Conservation (phyloP, 129 eudicot species). For the Apium graveolens region DNA sequence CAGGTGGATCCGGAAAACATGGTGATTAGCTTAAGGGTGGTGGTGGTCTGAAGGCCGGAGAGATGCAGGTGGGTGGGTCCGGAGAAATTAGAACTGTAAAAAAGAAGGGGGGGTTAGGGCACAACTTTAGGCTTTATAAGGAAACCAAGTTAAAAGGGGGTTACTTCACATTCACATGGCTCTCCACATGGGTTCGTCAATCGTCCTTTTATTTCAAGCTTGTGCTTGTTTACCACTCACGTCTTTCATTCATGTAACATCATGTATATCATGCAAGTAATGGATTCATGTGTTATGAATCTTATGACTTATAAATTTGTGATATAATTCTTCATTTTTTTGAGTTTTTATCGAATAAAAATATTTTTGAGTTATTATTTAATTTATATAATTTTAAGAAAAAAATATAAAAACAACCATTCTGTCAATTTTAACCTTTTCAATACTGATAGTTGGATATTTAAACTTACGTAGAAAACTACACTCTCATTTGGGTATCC, state of each 20-base stretch:
- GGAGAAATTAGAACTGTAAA: background rate
- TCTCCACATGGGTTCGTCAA: conserved; percentile 2
- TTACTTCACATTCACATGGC: conserved; percentile 12
- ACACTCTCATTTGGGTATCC: no score
- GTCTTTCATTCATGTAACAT: background rate
- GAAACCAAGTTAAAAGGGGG: background rate
- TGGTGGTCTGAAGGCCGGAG: background rate
- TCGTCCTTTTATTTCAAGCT: background rate
- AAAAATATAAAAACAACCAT: no score
- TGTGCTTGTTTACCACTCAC: background rate
- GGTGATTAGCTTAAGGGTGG: background rate
- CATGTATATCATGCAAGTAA: background rate
- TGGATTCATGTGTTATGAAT: no score
- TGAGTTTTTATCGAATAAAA: no score
- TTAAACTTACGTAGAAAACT: no score
- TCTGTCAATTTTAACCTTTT: no score
- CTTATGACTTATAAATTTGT: no score
- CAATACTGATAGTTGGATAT: no score
- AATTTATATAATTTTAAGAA: no score
- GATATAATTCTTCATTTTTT: no score
- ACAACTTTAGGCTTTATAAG: conserved; percentile 4
- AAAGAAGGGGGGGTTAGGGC: background rate
- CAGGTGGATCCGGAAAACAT: conserved; percentile 10
- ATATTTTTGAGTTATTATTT: no score
- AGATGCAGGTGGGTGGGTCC: conserved; percentile 1